Evolutionary conservation across 2,329 filamentous ascomycete species (phyloP), one percentile per base, ranked within the genome.

Genomic region (Sporothrix luriei): DNA sequence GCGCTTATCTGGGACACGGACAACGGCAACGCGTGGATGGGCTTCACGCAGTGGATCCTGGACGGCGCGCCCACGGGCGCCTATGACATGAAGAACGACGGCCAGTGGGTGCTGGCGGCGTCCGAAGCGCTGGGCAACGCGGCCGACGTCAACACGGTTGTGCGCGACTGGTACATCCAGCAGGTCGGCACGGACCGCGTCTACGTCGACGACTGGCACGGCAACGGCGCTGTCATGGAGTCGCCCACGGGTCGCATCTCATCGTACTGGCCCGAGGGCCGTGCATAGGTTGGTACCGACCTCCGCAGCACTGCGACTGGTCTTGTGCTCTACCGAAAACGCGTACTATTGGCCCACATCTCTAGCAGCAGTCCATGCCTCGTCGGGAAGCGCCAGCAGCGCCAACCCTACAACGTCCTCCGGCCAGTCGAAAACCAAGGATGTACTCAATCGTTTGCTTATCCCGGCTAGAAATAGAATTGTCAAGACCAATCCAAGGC

Each of bases 211-310:
- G 69, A 70, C 69, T 67, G 54, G 46, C 69, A 70, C 26, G 65
- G 65, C 13, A 62, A 70, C 26, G 64, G 46, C 16, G 64, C 69
- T 16, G 69, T 70, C 21, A 70, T 70, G 29, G 29, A 21, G 14
- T 70, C 69, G 4, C 10, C 33, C 10, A 64, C 69, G 11, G 69
- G 69, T 38, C 69, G 69, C 40, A 21, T 70, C 29, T 55, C 64
- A 46, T 38, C 69, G 10, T 70, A 70, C 65, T 70, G 69, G 69
- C 69, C 69, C 24, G 69, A 70, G 7, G 69, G 69, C 14, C 69
- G 69, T 57, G 24, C 69, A 1, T 33, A 33, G 9, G 29, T 4
- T 33, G 29, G 4, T 33, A 6, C 3, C 29, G 29, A 33, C 29
- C 29, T 33, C 2, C 29, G 2, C 3, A n/a, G n/a, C n/a, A n/a